Base-by-base conservation (phyloP, 768 basidiomycete species). In the Mycena metata region DNA sequence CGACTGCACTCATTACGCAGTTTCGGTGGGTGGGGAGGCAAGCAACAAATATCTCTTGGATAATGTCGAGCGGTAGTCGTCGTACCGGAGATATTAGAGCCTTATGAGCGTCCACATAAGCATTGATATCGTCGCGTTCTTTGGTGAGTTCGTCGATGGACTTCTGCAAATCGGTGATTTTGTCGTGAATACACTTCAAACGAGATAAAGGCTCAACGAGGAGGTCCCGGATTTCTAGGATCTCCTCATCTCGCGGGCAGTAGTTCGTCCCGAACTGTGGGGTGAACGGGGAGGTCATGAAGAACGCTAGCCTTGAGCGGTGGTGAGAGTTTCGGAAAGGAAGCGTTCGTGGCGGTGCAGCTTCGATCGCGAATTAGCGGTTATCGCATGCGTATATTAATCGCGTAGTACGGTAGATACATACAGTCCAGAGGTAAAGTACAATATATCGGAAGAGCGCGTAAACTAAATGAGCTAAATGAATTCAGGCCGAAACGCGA, bases 21-120 rank as follows among this genome's bases (percentile, higher is more conserved):
- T 73, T 67, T 6, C 50, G 21, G 36, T 67, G 56, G 1, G 64
- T 24, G 5, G 76, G 72, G 1, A 79, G 69, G 64, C 78, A 79
- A 8, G 55, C 66, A 5, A 74, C 26, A 49, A 79, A 79, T 21
- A 79, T 76, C 46, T 76, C 75, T 5, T 66, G 64, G 5, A 79
- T 54, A 6, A 74, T 61, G 36, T 79, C 78, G 0, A 65, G 16
- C 7, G 79, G 75, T 3, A 80, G 26, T 4, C 71, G 56, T 8
- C 71, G 76, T n/a, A 76, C 60, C 19, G 74, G 72, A 1, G 77
- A 73, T 21, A 73, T 47, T 0, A 79, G 68, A 3, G 74, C 72
- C 17, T 35, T 66, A 58, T 79, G 77, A 46, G 50, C 68, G 30
- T 73, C 39, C 3, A 80, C 43, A 50, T 39, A 68, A 12, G 21